phyloP scores from a whole-genome alignment of 176 grass and related monocot genomes.

The Carex parvula region DNA sequence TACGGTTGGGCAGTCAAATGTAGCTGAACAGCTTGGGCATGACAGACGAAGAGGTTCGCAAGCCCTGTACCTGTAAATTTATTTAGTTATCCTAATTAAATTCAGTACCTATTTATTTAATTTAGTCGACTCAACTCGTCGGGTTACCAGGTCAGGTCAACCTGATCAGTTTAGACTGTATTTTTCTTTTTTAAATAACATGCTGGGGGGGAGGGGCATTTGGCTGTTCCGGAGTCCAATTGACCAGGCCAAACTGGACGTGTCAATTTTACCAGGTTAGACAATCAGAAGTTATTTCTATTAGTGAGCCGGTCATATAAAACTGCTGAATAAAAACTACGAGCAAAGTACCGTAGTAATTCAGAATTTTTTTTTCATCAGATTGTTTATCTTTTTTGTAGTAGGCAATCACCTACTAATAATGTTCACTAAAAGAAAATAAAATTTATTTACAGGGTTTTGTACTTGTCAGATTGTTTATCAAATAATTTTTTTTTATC shows the following conservation, averaged over 20 bases:
- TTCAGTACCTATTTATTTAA: conserved; percentile 8
- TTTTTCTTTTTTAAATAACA: neutral
- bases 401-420: too few relatives aligned
- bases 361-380: neutral
- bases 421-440: too few relatives aligned
- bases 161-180: neutral
- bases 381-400: neutral
- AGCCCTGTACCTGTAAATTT: conserved; percentile 64
- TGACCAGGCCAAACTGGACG: neutral
- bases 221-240: neutral
- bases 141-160: neutral
- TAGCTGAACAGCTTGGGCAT: conserved; percentile 78
- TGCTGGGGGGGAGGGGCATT: too few relatives aligned
- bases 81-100: conserved; percentile 30
- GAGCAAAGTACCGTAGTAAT: neutral
- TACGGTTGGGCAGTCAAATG: conserved; percentile 73
- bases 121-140: neutral
- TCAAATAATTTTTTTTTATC: neutral
- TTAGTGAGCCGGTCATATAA: neutral
- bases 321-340: neutral
- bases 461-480: neutral
- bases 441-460: too few relatives aligned
- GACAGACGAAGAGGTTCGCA: conserved; percentile 78
- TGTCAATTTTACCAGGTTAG: neutral
- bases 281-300: neutral